Conservation (phyloP, 2,329 filamentous ascomycete genomes). For the Trichoderma guizhouense region DNA sequence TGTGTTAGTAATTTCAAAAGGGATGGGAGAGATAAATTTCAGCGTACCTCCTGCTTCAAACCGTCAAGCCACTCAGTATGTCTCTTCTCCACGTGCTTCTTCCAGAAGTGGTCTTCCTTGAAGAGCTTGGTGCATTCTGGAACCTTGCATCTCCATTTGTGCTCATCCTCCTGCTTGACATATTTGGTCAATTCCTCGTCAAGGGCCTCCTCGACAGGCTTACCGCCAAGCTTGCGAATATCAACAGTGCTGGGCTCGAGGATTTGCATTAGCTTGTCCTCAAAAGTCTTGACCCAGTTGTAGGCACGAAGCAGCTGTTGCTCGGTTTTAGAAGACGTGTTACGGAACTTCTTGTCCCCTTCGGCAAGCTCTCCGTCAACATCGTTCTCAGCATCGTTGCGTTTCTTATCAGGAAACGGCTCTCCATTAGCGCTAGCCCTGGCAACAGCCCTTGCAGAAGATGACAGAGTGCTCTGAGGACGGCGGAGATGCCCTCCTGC, state of each 20-base stretch:
- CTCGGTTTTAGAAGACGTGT: constrained; percentile 71
- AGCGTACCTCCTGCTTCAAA: constrained; percentile 76
- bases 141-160: constrained; percentile 94
- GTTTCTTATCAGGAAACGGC: constrained; percentile 80
- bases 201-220: constrained; percentile 77
- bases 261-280: constrained; percentile 92
- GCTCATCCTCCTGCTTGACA: constrained; percentile 96
- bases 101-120: constrained; percentile 96
- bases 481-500: constrained; percentile 95
- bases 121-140: constrained; percentile 96
- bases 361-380: constrained; percentile 47
- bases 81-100: constrained; percentile 95
- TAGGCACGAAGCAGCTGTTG: constrained; percentile 92
- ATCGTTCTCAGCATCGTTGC: constrained; percentile 61
- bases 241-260: constrained; percentile 87
- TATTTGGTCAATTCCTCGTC: constrained; percentile 82
- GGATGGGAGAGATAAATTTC: not conserved
- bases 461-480: constrained; percentile 80
- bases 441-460: constrained; percentile 78
- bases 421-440: constrained; percentile 79
- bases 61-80: constrained; percentile 83
- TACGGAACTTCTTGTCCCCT: constrained; percentile 70
- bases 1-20: constrained; percentile 11
- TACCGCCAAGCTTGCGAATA: constrained; percentile 85
- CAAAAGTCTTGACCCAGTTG: constrained; percentile 98